Percentiles rank a stretch among this genome's conserved stretches.
phyloP scores from a whole-genome alignment of 176 grass and related monocot species.

The Cocos nucifera region DNA sequence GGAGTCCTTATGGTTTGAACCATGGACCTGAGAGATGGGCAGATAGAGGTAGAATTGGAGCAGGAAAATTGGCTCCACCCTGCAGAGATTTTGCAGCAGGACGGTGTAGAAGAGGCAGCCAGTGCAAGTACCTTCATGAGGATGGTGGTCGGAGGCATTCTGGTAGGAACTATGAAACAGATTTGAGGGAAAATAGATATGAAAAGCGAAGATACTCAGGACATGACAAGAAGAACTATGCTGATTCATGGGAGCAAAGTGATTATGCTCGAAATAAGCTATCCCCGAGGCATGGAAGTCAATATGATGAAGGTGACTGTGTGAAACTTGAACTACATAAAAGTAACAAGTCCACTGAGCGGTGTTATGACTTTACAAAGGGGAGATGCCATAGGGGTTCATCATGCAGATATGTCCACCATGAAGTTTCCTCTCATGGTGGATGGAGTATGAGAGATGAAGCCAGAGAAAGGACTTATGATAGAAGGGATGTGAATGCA shows the following conservation, averaged over 20 bases:
- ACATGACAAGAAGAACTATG: constrained; percentile 39
- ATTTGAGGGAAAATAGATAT: constrained; percentile 36
- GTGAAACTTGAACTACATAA: constrained; percentile 47
- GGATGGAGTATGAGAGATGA: constrained; percentile 57
- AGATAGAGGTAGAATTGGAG: constrained; percentile 41
- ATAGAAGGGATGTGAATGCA: constrained; percentile 34
- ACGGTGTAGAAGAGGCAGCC: constrained; percentile 64
- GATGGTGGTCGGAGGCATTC: constrained; percentile 41
- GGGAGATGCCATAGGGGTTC: constrained; percentile 73
- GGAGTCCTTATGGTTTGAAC: constrained; percentile 57
- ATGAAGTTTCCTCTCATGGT: constrained; percentile 53
- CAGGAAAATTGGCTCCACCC: constrained; percentile 31
- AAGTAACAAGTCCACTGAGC: constrained; percentile 37
- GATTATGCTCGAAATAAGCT: constrained; percentile 44
- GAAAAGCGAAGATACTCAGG: constrained; percentile 22
- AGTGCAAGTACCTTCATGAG: constrained; percentile 79
- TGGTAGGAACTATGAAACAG: constrained; percentile 35
- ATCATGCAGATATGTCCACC: constrained; percentile 55
- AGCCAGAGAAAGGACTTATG: constrained; percentile 20
- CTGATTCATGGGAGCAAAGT: constrained; percentile 50
- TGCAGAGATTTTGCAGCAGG: constrained; percentile 88
- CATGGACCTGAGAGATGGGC: constrained; percentile 45
- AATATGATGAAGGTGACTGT: constrained; percentile 50
- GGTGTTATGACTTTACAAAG: constrained; percentile 79
- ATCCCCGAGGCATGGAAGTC: constrained; percentile 35